These are phyloP conservation scores for Tephrocybe rancida DNA, from an alignment of 768 basidiomycete species.

Conservation along the genomic window DNA sequence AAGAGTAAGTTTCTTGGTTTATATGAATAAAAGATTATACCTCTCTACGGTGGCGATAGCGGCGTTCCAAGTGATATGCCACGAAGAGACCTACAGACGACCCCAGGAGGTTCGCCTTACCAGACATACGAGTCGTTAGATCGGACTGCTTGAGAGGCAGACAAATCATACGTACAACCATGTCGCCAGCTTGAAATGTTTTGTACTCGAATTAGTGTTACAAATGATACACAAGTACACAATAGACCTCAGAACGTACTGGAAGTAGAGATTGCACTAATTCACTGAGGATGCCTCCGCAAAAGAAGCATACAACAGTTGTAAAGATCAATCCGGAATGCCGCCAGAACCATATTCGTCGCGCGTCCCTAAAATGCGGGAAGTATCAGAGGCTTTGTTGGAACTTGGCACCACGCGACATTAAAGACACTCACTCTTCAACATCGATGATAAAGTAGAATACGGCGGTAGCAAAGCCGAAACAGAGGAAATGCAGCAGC, in stretches of 20 bases:
- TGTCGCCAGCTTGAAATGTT: slow-evolving; percentile 71
- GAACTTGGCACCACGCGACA: neutral
- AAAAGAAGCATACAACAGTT: slow-evolving; percentile 68
- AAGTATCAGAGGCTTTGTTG: neutral
- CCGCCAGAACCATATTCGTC: slow-evolving; percentile 89
- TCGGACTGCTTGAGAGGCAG: slow-evolving; percentile 1
- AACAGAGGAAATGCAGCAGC: slow-evolving; percentile 77
- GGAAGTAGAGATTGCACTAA: slow-evolving; percentile 80
- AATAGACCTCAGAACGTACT: slow-evolving; percentile 35
- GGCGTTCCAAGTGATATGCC: slow-evolving; percentile 69
- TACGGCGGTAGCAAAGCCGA: slow-evolving; percentile 71
- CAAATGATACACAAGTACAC: neutral
- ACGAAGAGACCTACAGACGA: slow-evolving; percentile 67
- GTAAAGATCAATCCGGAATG: slow-evolving; percentile 72
- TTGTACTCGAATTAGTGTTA: slow-evolving; percentile 50
- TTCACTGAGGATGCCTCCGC: slow-evolving; percentile 82
- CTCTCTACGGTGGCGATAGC: slow-evolving; percentile 81
- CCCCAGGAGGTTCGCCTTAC: slow-evolving; percentile 78
- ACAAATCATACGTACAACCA: slow-evolving; percentile 49
- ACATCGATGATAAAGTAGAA: slow-evolving; percentile 90
- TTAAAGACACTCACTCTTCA: slow-evolving; percentile 65
- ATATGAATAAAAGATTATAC: slow-evolving; percentile 31
- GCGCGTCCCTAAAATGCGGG: slow-evolving; percentile 57
- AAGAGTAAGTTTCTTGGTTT: neutral
- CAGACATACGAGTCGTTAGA: neutral